Evolutionary conservation across 202 grass and related monocot genomes (phyloP).

Genomic region (Setaria italica): DNA sequence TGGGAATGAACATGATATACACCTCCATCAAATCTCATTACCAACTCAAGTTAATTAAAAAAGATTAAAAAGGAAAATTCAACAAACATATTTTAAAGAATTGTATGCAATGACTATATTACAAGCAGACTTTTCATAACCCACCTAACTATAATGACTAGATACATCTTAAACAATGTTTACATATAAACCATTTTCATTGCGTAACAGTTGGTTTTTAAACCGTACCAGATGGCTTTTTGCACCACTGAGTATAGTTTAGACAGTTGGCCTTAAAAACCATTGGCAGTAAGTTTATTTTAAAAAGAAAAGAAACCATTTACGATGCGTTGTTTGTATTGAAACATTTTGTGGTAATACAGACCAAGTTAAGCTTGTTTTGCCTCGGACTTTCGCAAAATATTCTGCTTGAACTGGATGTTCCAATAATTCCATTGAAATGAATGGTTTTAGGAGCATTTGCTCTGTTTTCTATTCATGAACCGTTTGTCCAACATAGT

Average conservation of each 20-base stretch:
- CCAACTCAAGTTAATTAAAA: not conserved
- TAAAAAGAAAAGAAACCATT: not conserved
- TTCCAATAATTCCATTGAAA: not conserved
- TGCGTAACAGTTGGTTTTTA: not conserved
- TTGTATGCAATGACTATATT: not conserved
- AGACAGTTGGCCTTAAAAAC: not conserved
- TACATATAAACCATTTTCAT: not conserved
- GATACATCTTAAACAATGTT: not conserved
- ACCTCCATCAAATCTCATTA: not conserved
- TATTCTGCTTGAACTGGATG: not conserved
- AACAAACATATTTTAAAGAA: not conserved
- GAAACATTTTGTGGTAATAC: not conserved
- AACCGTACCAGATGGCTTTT: not conserved
- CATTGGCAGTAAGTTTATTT: not conserved
- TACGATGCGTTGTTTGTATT: not conserved
- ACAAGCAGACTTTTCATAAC: too few relatives aligned
- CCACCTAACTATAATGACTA: not conserved
- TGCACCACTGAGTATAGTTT: not conserved
- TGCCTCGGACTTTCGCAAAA: not conserved
- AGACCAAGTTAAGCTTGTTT: not conserved
- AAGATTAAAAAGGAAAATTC: not conserved
- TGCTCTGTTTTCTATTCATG: not conserved
- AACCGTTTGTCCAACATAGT: not conserved
- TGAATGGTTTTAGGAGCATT: not conserved
- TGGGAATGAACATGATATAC: too few relatives aligned